These are phyloP conservation scores for Fusarium sp. DNA, from an alignment of 2,329 filamentous ascomycete genomes.

Conservation along the genomic window DNA sequence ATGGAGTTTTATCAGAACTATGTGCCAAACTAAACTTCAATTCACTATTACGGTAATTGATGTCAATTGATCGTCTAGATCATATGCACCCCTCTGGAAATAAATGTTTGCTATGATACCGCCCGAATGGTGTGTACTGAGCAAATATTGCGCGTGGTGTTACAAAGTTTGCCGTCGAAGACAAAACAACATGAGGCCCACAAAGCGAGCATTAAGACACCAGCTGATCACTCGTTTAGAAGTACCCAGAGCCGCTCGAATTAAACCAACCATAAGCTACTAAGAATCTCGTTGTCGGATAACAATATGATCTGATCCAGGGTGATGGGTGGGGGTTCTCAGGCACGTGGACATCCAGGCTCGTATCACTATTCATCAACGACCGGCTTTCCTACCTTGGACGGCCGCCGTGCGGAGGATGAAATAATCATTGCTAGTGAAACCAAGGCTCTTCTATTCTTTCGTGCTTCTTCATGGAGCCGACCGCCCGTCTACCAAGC, in stretches of 20 bases:
- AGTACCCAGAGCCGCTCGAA: background rate
- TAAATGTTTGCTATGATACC: too few relatives aligned
- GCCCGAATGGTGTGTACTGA: too few relatives aligned
- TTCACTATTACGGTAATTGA: too few relatives aligned
- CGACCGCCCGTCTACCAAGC: background rate
- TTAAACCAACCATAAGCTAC: background rate
- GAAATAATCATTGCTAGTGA: background rate
- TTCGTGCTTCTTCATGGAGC: background rate
- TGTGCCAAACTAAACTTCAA: too few relatives aligned
- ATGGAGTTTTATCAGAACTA: too few relatives aligned
- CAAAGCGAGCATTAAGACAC: background rate
- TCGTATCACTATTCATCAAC: slow-evolving; percentile 7
- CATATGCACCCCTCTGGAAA: too few relatives aligned
- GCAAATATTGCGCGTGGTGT: too few relatives aligned
- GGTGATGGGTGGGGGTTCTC: slow-evolving; percentile 15
- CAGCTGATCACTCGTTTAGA: slow-evolving; percentile 5
- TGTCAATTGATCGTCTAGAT: too few relatives aligned
- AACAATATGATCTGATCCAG: slow-evolving; percentile 27
- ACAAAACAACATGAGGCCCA: background rate
- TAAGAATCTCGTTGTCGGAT: slow-evolving; percentile 3
- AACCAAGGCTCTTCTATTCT: background rate
- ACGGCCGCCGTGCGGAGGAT: slow-evolving; percentile 11
- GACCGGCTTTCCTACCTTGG: slow-evolving; percentile 20
- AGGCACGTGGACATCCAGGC: slow-evolving; percentile 15
- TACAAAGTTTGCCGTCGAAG: too few relatives aligned